Evolutionary conservation across 169 alveolate genomes (phyloP).

Genomic region (Plasmodium knowlesi): DNA sequence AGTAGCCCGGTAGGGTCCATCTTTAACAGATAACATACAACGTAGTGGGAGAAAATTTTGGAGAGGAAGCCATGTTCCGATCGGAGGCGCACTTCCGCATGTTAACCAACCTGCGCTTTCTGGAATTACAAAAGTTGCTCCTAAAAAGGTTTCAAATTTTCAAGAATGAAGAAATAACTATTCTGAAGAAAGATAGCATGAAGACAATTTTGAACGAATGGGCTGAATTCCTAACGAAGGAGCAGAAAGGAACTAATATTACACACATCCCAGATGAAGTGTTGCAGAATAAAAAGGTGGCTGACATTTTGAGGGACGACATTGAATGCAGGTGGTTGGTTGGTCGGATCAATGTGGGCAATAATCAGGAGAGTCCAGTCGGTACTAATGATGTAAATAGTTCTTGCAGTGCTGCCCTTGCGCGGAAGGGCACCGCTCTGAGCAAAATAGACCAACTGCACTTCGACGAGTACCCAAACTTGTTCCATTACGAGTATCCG

Average conservation of each 20-base stretch:
- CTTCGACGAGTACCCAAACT: constrained; percentile 44
- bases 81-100: constrained; percentile 66
- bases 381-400: neutral
- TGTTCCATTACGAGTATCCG: constrained; percentile 68
- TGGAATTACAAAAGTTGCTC: constrained; percentile 47
- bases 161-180: constrained; percentile 74
- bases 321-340: constrained; percentile 68
- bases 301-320: constrained; percentile 30
- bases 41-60: neutral
- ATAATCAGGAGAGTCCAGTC: neutral
- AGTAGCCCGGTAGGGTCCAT: neutral
- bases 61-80: constrained; percentile 22
- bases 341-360: constrained; percentile 12
- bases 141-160: constrained; percentile 48
- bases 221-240: constrained; percentile 47
- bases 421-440: neutral
- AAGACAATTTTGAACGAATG: constrained; percentile 62
- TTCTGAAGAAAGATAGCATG: constrained; percentile 48
- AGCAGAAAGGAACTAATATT: constrained; percentile 32
- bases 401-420: neutral
- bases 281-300: constrained; percentile 38
- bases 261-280: constrained; percentile 51
- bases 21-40: neutral
- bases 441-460: constrained; percentile 33
- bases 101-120: constrained; percentile 38